phyloP scores from a whole-genome alignment of 1,284 basidiomycete species.

The Apiotrichum sp. region DNA sequence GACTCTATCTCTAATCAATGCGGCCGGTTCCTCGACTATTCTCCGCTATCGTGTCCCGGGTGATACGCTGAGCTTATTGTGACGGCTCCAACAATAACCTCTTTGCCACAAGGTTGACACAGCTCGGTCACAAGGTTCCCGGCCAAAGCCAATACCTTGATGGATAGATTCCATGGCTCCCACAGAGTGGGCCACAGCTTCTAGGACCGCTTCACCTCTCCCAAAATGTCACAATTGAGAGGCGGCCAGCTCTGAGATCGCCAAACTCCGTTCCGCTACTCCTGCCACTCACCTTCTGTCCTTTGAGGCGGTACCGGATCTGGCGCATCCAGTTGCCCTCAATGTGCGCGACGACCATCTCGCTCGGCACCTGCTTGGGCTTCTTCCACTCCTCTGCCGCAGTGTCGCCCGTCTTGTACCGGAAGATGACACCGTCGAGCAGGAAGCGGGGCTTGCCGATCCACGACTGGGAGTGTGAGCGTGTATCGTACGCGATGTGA shows the following conservation, averaged over 20 bases:
- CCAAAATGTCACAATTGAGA: too few species aligned
- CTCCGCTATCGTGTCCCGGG: background rate
- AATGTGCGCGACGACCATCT: conserved; percentile 69
- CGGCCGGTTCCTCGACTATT: background rate
- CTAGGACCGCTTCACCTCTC: too few species aligned
- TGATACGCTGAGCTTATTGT: background rate
- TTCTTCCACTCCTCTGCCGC: conserved; percentile 64
- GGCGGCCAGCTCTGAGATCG: too few species aligned
- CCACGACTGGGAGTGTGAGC: conserved; percentile 62
- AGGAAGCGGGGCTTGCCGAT: conserved; percentile 80
- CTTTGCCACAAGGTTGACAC: too few species aligned
- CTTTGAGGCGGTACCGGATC: conserved; percentile 72
- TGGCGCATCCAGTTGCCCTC: conserved; percentile 83
- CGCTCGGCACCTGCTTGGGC: conserved; percentile 80
- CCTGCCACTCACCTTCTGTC: conserved; percentile 50
- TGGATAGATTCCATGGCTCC: too few species aligned
- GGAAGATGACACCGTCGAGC: conserved; percentile 84
- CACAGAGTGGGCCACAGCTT: too few species aligned
- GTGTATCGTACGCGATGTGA: too few species aligned
- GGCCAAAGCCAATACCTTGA: too few species aligned
- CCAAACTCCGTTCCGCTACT: background rate
- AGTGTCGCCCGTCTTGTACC: conserved; percentile 53
- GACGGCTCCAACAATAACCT: background rate
- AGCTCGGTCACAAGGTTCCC: too few species aligned
- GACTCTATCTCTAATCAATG: too few species aligned